phyloP scores from a whole-genome alignment of 1,139 yeast species.

The Candida glucosophila region DNA sequence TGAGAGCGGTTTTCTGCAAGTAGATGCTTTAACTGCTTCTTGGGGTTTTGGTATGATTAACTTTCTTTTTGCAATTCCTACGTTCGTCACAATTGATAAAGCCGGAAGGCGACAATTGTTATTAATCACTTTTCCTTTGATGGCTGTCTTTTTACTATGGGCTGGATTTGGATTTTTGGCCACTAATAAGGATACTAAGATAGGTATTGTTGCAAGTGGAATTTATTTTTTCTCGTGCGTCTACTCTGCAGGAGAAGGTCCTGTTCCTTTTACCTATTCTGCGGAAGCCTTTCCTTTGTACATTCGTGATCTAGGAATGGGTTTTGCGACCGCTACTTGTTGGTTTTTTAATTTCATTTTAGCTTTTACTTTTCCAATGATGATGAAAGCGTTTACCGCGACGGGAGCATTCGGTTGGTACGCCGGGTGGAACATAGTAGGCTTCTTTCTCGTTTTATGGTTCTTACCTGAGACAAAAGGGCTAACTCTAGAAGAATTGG shows the following conservation, averaged over 20 bases:
- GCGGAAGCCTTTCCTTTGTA: conserved; percentile 85
- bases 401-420: conserved; percentile 88
- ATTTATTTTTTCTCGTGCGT: conserved; percentile 66
- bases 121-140: conserved; percentile 66
- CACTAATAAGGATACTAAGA: conserved; percentile 39
- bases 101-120: conserved; percentile 71
- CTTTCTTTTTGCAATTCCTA: conserved; percentile 76
- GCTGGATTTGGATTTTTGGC: conserved; percentile 77
- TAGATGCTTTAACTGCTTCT: conserved; percentile 64
- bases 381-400: conserved; percentile 55
- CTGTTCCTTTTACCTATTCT: conserved; percentile 83
- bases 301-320: conserved; percentile 80
- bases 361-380: conserved; percentile 77
- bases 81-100: conserved; percentile 71
- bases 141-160: conserved; percentile 57
- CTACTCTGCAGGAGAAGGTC: conserved; percentile 84
- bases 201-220: conserved; percentile 62
- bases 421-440: conserved; percentile 79
- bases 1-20: conserved; percentile 54
- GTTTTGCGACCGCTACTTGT: conserved; percentile 74
- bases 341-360: conserved; percentile 82
- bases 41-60: conserved; percentile 84
- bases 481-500: conserved; percentile 63
- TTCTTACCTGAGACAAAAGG: conserved; percentile 65
- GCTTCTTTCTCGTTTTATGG: conserved; percentile 61